Conservation (phyloP, 768 basidiomycete species). For the Psilocybe cubensis region DNA sequence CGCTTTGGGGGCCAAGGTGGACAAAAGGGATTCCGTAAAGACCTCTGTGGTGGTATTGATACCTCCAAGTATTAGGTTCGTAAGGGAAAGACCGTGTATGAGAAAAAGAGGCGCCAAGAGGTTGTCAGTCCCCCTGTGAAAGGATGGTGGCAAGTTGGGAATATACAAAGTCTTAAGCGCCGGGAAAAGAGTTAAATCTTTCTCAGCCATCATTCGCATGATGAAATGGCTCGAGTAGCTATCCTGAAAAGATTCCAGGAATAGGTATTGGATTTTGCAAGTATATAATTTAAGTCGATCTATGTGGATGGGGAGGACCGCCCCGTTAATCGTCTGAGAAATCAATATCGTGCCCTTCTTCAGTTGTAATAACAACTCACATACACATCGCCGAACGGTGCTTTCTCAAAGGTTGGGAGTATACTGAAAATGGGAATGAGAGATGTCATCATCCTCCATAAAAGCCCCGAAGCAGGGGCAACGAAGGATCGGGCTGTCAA, state of each 20-base stretch:
- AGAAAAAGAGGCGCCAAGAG: constrained; percentile 9
- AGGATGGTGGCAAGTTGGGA: neutral
- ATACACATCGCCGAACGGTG: constrained; percentile 4
- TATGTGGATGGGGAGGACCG: neutral
- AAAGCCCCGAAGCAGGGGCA: constrained; percentile 4
- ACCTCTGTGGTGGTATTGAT: constrained; percentile 2
- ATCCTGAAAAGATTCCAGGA: constrained; percentile 3
- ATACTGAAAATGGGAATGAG: constrained; percentile 11
- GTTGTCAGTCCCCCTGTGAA: neutral
- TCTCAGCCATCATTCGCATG: neutral
- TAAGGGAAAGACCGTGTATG: neutral
- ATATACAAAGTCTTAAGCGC: constrained; percentile 4
- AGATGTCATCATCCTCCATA: constrained; percentile 14
- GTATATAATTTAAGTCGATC: constrained; percentile 5
- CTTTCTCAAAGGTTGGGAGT: constrained; percentile 11
- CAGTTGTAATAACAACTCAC: neutral
- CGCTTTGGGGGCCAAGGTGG: neutral
- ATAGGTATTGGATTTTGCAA: constrained; percentile 9
- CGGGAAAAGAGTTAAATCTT: constrained; percentile 3
- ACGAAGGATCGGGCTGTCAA: constrained; percentile 10
- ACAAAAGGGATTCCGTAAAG: constrained; percentile 6
- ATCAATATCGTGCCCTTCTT: neutral
- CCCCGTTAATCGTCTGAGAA: constrained; percentile 6
- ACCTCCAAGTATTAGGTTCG: constrained; percentile 1
- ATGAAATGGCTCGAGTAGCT: constrained; percentile 3